Conservation (phyloP, 345 rosid species). For the Litchi chinensis region DNA sequence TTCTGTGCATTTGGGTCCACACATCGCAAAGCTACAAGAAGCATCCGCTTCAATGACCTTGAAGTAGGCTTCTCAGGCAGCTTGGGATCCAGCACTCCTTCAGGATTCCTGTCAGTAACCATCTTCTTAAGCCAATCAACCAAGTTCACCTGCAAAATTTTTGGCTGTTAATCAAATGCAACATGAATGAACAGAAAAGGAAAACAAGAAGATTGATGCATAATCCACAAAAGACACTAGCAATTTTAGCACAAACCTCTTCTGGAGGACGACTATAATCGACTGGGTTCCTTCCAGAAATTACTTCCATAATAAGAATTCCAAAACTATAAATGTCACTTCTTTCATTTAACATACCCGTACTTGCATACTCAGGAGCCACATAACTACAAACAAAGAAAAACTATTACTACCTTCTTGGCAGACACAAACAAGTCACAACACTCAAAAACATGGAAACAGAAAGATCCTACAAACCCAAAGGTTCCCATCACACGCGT, state of each 20-base stretch:
- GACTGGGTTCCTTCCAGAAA: conserved; percentile 89
- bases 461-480: conserved; percentile 54
- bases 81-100: conserved; percentile 85
- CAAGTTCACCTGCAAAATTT: conserved; percentile 68
- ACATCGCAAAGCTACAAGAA: conserved; percentile 89
- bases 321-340: conserved; percentile 90
- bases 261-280: conserved; percentile 86
- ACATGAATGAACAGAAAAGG: conserved; percentile 10
- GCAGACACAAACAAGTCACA: not conserved
- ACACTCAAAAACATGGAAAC: not conserved
- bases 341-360: conserved; percentile 81
- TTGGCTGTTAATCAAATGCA: conserved; percentile 16
- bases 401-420: not conserved
- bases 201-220: not conserved
- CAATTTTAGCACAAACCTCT: conserved; percentile 50
- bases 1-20: conserved; percentile 82
- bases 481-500: conserved; percentile 99
- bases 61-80: conserved; percentile 71
- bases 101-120: conserved; percentile 75
- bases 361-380: conserved; percentile 96
- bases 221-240: conserved; percentile 8
- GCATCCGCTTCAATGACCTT: conserved; percentile 71
- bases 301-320: conserved; percentile 80
- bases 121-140: conserved; percentile 92
- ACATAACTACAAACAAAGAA: conserved; percentile 61